Evolutionary conservation across 148 eudicot genomes (phyloP).

Genomic region (Linanthus parryae): DNA sequence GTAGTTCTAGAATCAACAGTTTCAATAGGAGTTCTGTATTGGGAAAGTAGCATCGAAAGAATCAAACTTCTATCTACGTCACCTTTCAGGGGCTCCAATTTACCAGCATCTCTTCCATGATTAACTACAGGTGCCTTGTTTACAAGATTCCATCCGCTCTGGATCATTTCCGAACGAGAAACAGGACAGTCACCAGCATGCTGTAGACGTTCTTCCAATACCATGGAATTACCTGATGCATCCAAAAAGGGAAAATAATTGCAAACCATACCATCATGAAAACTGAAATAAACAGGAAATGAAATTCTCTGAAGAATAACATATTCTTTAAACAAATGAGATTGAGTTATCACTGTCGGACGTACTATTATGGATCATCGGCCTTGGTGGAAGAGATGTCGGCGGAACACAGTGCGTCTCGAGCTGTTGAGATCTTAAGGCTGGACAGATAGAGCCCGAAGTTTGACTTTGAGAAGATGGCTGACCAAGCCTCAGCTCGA

Average conservation of each 20-base stretch:
- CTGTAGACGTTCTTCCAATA: conserved; percentile 12
- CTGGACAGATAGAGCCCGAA: conserved; percentile 21
- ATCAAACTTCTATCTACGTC: conserved; percentile 16
- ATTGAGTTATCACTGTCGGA: neutral
- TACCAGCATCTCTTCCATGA: conserved; percentile 17
- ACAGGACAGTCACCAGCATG: conserved; percentile 19
- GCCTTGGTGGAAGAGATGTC: conserved; percentile 24
- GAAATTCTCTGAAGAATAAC: neutral
- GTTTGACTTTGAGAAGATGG: conserved; percentile 43
- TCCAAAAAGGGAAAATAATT: conserved; percentile 10
- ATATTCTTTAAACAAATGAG: neutral
- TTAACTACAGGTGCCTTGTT: conserved; percentile 14
- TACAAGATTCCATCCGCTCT: conserved; percentile 16
- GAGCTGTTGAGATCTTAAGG: conserved; percentile 16
- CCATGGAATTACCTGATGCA: conserved; percentile 30
- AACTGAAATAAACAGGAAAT: neutral
- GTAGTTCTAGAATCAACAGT: conserved; percentile 15
- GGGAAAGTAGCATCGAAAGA: conserved; percentile 16
- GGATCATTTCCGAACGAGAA: conserved; percentile 19
- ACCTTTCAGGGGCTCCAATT: conserved; percentile 16
- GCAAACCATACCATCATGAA: conserved; percentile 1
- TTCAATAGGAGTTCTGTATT: conserved; percentile 16
- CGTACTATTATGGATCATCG: conserved; percentile 35
- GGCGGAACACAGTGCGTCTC: conserved; percentile 13
- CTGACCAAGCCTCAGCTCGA: conserved; percentile 66